A percentile compares a stretch with the other conserved stretches of the same genome.
phyloP scores from a whole-genome alignment of 129 eudicot species.

The Escallonia rubra region DNA sequence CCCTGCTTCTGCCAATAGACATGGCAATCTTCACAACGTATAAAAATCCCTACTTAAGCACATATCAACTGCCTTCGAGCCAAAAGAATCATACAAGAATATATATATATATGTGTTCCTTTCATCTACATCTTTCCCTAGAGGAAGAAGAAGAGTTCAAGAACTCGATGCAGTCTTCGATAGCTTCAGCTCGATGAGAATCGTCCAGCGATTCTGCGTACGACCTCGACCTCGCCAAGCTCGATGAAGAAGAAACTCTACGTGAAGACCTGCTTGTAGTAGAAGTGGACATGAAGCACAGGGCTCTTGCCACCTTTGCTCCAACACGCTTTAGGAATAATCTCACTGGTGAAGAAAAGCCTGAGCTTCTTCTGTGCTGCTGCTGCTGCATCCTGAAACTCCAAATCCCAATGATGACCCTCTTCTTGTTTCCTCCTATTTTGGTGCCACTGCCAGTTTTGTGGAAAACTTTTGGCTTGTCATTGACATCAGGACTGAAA shows the following conservation, averaged over 20 bases:
- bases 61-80: not conserved
- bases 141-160: constrained; percentile 22
- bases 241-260: constrained; percentile 9
- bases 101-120: not conserved
- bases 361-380: not conserved
- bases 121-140: constrained; percentile 1
- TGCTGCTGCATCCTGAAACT: not conserved
- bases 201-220: constrained; percentile 8
- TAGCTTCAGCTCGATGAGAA: constrained; percentile 22
- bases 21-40: not conserved
- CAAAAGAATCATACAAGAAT: not conserved
- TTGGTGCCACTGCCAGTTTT: constrained; percentile 4
- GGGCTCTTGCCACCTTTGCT: constrained; percentile 22
- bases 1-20: no score
- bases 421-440: constrained; percentile 10
- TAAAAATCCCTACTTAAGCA: not conserved
- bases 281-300: not conserved
- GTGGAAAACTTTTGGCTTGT: not conserved
- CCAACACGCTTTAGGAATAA: constrained; percentile 19
- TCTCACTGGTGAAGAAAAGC: constrained; percentile 11
- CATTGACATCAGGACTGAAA: constrained; percentile 12
- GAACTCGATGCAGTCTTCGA: constrained; percentile 25
- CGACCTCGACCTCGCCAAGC: constrained; percentile 12
- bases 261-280: constrained; percentile 9
- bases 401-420: not conserved